Evolutionary conservation across 495 filamentous ascomycete species (phyloP).

Genomic region (Staphylotrichum longicolle): DNA sequence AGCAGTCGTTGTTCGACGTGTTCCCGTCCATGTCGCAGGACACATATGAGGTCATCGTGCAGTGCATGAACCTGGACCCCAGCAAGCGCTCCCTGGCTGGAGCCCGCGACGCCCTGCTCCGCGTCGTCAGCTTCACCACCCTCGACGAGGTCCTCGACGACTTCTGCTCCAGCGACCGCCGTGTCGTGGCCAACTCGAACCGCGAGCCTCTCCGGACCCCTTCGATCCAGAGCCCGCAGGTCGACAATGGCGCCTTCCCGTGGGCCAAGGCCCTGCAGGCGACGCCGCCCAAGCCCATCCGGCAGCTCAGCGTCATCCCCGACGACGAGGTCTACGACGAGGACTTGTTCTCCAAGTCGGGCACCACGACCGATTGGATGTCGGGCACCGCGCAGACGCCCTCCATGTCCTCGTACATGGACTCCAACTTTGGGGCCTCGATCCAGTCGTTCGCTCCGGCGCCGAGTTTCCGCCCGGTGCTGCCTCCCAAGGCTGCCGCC

Average conservation of each 20-base stretch:
- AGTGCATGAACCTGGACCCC: constrained; percentile 87
- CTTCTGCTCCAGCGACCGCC: constrained; percentile 80
- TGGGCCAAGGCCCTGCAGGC: constrained; percentile 91
- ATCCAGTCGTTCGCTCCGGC: constrained; percentile 55
- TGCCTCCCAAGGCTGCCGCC: constrained; percentile 32
- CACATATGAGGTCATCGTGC: constrained; percentile 85
- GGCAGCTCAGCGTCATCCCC: constrained; percentile 83
- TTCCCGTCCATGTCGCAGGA: constrained; percentile 98
- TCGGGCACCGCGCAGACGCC: constrained; percentile 65
- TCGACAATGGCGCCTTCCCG: constrained; percentile 80
- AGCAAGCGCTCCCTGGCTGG: constrained; percentile 77
- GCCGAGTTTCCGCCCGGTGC: constrained; percentile 39
- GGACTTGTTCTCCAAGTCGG: constrained; percentile 82
- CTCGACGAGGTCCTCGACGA: constrained; percentile 83
- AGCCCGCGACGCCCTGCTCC: constrained; percentile 70
- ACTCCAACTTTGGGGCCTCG: constrained; percentile 71
- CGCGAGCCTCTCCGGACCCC: constrained; percentile 95
- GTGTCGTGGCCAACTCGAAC: constrained; percentile 74
- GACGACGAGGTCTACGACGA: constrained; percentile 76
- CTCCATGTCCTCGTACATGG: constrained; percentile 74
- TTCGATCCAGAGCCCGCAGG: constrained; percentile 82
- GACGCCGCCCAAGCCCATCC: constrained; percentile 66
- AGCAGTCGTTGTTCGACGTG: constrained; percentile 94
- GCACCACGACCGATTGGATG: constrained; percentile 69
- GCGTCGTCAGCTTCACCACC: constrained; percentile 87